Base-by-base conservation (phyloP, 768 basidiomycete genomes). In the Kwoniella shandongensis region DNA sequence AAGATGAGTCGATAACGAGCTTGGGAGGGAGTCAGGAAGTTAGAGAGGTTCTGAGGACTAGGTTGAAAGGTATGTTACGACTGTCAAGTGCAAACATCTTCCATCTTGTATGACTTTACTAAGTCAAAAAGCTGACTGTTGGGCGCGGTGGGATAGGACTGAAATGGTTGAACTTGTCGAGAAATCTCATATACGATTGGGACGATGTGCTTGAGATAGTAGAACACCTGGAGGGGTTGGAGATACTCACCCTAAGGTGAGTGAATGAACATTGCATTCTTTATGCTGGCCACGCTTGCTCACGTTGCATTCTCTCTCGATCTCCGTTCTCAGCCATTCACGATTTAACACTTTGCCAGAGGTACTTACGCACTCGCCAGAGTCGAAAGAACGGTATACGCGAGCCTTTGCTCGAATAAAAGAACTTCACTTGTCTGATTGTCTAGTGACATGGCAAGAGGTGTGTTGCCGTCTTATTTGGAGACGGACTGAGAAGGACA, bases 141-240 rank as follows among this genome's bases (percentile, higher is more conserved):
- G n/a, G n/a, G n/a, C n/a, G n/a, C n/a, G n/a, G n/a, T n/a, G n/a
- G n/a, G n/a, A n/a, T n/a, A 93, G 90, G 83, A 67, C 80, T 92
- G 41, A 83, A 82, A n/a, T 85, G 84, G 8, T 79, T 97, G 35
- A 88, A 96, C 78, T 79, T 97, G 35, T 90, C 91, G 15, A 79
- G 80, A 41, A 92, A 81, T 75, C 81, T 96, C 17, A 65, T 96
- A 29, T 74, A 85, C 3, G 80, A 75, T 54, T 96, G 92, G 93
- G 79, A 84, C 27, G 76, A 79, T 2, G 79, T 94, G 17, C 83
- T 85, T 10, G 67, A 73, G 22, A 89, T 97, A 57, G 76, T 82
- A 11, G 66, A 68, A 11, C 85, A 86, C 66, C 78, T 97, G 2
- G 83, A 82, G 10, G 69, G 67, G 4, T 81, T 97, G 11, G 80